A percentile compares a stretch with the other conserved stretches of the same genome.
Evolutionary conservation across 257 asterid species (phyloP).

Genomic region (Lantana camara): DNA sequence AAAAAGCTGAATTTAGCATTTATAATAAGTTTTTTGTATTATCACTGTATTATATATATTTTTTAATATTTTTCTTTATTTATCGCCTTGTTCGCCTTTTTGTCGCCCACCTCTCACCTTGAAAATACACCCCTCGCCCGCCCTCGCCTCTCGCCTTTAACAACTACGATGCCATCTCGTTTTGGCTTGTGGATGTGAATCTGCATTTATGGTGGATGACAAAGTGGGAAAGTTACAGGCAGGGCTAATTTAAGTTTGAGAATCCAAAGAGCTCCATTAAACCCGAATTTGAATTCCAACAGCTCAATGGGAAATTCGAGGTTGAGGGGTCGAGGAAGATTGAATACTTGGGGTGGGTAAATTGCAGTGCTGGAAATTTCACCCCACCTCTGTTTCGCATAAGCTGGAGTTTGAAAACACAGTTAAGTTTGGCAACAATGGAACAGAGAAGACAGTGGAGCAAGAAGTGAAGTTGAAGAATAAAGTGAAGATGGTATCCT

Average conservation of each 20-base stretch:
- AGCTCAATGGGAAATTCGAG: slow-evolving; percentile 59
- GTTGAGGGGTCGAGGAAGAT: slow-evolving; percentile 50
- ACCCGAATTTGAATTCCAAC: slow-evolving; percentile 32
- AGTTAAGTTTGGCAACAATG: slow-evolving; percentile 46
- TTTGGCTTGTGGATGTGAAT: slow-evolving; percentile 84
- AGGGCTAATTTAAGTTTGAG: slow-evolving; percentile 33
- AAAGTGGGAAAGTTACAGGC: slow-evolving; percentile 50
- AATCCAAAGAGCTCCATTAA: slow-evolving; percentile 39
- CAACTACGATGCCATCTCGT: slow-evolving; percentile 60
- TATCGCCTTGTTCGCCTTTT: too few relatives aligned
- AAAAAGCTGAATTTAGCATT: too few relatives aligned
- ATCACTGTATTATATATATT: too few relatives aligned
- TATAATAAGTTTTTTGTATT: too few relatives aligned
- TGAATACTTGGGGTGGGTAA: slow-evolving; percentile 76
- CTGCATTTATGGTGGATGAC: slow-evolving; percentile 78
- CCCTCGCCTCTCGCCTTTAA: too few relatives aligned
- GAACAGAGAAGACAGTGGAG: slow-evolving; percentile 46
- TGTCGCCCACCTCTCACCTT: too few relatives aligned
- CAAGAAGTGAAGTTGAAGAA: slow-evolving; percentile 51
- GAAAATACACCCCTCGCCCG: too few relatives aligned
- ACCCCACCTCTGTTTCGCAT: slow-evolving; percentile 41
- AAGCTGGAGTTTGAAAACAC: slow-evolving; percentile 52
- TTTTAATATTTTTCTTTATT: too few relatives aligned
- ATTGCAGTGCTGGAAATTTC: slow-evolving; percentile 66
- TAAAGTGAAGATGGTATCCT: slow-evolving; percentile 34